These are phyloP conservation scores for Anthostomella pinea DNA, from an alignment of 2,329 filamentous ascomycete genomes.

Conservation along the genomic window DNA sequence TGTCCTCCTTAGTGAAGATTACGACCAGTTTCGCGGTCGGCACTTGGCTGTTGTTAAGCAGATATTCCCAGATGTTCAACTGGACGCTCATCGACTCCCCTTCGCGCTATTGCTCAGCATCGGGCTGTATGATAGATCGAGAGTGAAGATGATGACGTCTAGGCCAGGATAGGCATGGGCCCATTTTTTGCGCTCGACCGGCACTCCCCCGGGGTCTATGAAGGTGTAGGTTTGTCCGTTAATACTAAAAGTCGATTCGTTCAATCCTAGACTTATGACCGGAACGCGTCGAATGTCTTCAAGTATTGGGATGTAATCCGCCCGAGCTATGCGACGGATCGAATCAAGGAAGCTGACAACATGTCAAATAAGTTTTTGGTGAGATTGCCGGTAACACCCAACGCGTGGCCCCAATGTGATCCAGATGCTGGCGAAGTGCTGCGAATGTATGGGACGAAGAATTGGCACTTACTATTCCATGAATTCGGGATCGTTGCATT, in stretches of 20 bases:
- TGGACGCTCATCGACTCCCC: not conserved
- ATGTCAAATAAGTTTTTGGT: too few relatives aligned
- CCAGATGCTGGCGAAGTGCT: not conserved
- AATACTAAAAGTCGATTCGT: not conserved
- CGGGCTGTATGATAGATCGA: not conserved
- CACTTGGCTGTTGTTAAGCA: not conserved
- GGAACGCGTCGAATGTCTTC: not conserved
- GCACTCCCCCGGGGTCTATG: not conserved
- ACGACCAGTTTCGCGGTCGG: not conserved
- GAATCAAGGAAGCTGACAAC: not conserved
- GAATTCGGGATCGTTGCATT: too few relatives aligned
- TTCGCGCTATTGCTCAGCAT: too few relatives aligned
- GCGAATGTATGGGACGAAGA: too few relatives aligned
- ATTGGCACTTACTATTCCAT: too few relatives aligned
- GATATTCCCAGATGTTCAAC: not conserved
- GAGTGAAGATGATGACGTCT: not conserved
- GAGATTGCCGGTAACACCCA: too few relatives aligned
- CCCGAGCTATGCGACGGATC: not conserved
- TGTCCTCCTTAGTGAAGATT: constrained; percentile 2
- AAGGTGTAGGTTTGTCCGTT: not conserved
- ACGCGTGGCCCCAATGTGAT: too few relatives aligned
- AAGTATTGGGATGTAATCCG: not conserved
- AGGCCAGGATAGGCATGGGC: not conserved
- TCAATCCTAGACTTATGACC: not conserved
- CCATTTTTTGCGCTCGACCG: not conserved